Evolutionary conservation across 495 filamentous ascomycete species (phyloP).

Genomic region (Astrocystis sublimbata): DNA sequence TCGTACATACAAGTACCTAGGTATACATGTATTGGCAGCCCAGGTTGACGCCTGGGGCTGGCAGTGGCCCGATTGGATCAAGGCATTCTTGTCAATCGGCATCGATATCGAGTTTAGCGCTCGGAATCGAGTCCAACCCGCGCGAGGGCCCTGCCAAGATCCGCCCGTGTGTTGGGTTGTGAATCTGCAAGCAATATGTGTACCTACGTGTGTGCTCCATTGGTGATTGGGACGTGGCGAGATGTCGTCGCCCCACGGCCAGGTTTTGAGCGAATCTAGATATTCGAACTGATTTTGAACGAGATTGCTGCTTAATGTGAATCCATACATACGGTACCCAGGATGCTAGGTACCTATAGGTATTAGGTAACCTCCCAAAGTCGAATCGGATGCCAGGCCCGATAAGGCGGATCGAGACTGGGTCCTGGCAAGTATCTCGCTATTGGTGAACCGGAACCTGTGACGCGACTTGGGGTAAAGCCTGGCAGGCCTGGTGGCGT

Average conservation of each 20-base stretch:
- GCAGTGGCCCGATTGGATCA: constrained; percentile 18
- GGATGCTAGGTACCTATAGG: no score
- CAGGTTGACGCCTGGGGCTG: constrained; percentile 4
- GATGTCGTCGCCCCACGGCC: constrained; percentile 2
- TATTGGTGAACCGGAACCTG: constrained; percentile 14
- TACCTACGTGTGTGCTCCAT: neutral
- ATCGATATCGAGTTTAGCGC: constrained; percentile 12
- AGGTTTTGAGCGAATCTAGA: neutral
- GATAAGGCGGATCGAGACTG: constrained; percentile 9
- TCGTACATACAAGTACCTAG: no score
- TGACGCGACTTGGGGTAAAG: constrained; percentile 14
- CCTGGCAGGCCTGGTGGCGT: no score
- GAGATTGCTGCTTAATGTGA: neutral
- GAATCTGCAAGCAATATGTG: neutral
- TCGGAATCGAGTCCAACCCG: constrained; percentile 4
- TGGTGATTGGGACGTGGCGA: neutral
- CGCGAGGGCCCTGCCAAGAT: constrained; percentile 4
- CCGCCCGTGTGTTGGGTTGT: neutral
- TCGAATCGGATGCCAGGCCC: constrained; percentile 12
- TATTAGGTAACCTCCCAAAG: no score
- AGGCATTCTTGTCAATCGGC: neutral
- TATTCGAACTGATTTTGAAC: neutral
- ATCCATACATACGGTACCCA: no score
- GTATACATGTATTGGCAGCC: no score
- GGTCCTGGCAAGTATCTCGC: neutral